Percentiles rank a stretch among this genome's conserved stretches.
These are phyloP conservation scores for Paecilomyces dactylethromorphus DNA, from an alignment of 2,329 filamentous ascomycete species.

Conservation along the genomic window DNA sequence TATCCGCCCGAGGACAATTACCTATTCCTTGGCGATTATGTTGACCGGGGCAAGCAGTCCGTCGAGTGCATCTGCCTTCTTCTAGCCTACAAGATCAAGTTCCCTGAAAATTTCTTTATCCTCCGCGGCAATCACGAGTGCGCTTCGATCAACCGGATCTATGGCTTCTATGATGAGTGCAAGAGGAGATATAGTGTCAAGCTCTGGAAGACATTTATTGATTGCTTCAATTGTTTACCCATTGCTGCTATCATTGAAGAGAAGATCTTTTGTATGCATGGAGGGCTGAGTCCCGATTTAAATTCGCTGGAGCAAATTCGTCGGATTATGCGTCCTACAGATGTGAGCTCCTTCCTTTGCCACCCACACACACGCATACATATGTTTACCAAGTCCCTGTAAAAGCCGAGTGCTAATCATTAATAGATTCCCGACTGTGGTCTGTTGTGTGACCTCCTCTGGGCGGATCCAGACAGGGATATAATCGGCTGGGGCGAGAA, in stretches of 20 bases:
- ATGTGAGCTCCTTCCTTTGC: constrained; percentile 43
- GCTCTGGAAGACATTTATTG: constrained; percentile 90
- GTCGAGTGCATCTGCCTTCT: constrained; percentile 85
- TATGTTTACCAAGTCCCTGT: background rate
- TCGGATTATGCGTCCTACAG: constrained; percentile 21
- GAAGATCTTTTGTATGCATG: constrained; percentile 95
- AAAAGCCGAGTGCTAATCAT: constrained; percentile 18
- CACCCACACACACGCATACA: background rate
- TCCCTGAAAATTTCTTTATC: constrained; percentile 90
- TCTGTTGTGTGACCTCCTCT: constrained; percentile 84
- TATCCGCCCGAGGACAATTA: constrained; percentile 94
- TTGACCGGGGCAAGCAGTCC: constrained; percentile 87
- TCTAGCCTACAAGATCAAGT: constrained; percentile 91
- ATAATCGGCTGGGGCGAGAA: constrained; percentile 97
- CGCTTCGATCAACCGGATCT: constrained; percentile 85
- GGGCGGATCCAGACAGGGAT: constrained; percentile 94
- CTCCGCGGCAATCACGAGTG: constrained; percentile 88
- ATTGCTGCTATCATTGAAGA: constrained; percentile 89
- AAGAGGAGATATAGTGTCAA: constrained; percentile 91
- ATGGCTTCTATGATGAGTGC: constrained; percentile 92
- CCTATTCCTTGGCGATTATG: constrained; percentile 86
- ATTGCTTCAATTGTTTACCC: constrained; percentile 87
- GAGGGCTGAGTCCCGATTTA: constrained; percentile 77
- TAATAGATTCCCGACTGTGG: constrained; percentile 84
- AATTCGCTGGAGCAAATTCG: constrained; percentile 95